Evolutionary conservation across 345 rosid species (phyloP).

Genomic region (Anacardium occidentale): DNA sequence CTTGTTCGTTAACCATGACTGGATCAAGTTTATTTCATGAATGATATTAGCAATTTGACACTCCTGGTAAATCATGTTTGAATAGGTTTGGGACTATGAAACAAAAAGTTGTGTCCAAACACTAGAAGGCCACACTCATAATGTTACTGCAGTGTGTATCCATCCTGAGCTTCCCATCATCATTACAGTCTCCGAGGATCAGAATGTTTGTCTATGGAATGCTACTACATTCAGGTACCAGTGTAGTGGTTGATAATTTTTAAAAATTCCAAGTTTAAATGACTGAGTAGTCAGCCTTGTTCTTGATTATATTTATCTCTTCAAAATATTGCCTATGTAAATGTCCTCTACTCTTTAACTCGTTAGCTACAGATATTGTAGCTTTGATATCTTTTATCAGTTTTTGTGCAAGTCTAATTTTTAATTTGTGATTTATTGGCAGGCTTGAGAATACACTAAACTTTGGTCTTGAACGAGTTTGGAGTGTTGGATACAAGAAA

Average conservation of each 20-base stretch:
- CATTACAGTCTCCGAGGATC: conserved; percentile 85
- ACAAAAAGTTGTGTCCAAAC: conserved; percentile 85
- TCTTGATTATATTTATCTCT: too few relatives aligned
- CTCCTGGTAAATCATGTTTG: neutral
- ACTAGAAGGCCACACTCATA: conserved; percentile 80
- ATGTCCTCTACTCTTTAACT: neutral
- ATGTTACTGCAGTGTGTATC: conserved; percentile 81
- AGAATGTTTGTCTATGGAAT: conserved; percentile 81
- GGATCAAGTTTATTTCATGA: neutral
- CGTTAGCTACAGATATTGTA: neutral
- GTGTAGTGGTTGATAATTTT: neutral
- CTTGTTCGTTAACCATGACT: neutral
- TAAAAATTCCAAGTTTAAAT: neutral
- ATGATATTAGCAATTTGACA: neutral
- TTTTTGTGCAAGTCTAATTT: neutral
- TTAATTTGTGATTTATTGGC: conserved; percentile 8
- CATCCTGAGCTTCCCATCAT: conserved; percentile 84
- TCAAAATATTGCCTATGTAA: neutral
- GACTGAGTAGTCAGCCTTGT: neutral
- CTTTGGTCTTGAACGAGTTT: conserved; percentile 82
- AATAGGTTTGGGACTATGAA: conserved; percentile 88
- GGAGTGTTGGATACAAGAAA: conserved; percentile 71
- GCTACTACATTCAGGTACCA: conserved; percentile 67
- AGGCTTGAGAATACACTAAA: conserved; percentile 38
- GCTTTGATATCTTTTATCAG: neutral